Evolutionary conservation across 768 basidiomycete species (phyloP).

Genomic region (Phylloporus sp.): DNA sequence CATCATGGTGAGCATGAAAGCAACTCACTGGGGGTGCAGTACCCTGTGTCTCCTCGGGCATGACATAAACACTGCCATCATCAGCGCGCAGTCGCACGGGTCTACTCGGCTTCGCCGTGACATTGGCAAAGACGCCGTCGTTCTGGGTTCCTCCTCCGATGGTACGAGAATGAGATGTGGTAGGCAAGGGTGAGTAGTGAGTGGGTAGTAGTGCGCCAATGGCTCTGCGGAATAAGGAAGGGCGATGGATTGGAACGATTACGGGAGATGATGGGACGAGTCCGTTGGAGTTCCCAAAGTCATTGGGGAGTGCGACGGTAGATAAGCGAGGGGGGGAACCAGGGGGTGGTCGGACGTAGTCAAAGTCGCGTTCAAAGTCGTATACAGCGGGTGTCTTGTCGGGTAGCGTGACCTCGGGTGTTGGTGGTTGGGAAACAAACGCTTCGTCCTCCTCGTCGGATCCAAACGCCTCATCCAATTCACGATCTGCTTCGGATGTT

Average conservation of each 20-base stretch:
- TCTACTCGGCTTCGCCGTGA: conserved; percentile 79
- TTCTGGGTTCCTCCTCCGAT: conserved; percentile 75
- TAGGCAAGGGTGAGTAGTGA: conserved; percentile 55
- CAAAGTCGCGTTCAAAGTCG: conserved; percentile 80
- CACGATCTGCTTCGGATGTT: conserved; percentile 46
- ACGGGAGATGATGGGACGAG: conserved; percentile 50
- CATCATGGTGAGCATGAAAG: not conserved
- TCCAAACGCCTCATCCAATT: conserved; percentile 77
- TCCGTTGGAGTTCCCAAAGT: conserved; percentile 72
- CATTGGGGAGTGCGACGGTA: conserved; percentile 55
- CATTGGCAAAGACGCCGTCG: conserved; percentile 94
- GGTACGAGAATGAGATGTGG: conserved; percentile 29
- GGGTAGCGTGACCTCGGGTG: conserved; percentile 19
- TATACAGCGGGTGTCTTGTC: conserved; percentile 41
- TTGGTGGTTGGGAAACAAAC: conserved; percentile 29
- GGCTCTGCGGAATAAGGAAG: conserved; percentile 56
- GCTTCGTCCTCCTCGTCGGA: conserved; percentile 46
- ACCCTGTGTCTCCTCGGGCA: conserved; percentile 79
- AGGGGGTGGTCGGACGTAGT: conserved; percentile 65
- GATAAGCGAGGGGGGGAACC: conserved; percentile 71
- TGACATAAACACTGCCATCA: conserved; percentile 55
- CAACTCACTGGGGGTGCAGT: conserved; percentile 80
- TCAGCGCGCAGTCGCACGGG: conserved; percentile 42
- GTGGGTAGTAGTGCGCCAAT: conserved; percentile 59
- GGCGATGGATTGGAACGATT: conserved; percentile 29